Base-by-base conservation (phyloP, 176 grass and related monocot species). In the Coix lacrymajobi region DNA sequence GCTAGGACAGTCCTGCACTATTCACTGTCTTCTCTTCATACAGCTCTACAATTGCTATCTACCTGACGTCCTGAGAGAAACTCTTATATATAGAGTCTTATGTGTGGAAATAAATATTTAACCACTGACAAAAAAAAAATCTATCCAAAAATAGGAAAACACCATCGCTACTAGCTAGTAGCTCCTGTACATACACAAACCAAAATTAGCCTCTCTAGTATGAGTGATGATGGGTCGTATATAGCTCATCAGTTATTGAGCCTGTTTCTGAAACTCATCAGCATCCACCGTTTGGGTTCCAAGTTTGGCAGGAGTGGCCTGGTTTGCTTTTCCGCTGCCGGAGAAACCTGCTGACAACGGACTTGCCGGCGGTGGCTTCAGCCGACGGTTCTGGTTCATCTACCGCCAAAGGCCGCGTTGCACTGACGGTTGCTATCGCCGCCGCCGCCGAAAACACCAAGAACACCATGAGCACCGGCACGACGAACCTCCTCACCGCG, bases 271-370 rank as follows among this genome's bases (percentile, higher is more conserved):
- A 66, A 29, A 20, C 73, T 65, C 40, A n/a, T 82, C 79, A 57
- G 68, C 88, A 90, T 20, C 83, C 79, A 1, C 60, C 67, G 66
- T 86, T 90, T 11, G 88, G 84, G 79, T 41, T 68, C 17, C 46
- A 67, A 26, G 88, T 90, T 3, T 4, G 0, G 74, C 88, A 90
- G 1, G 83, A 90, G 46, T 78, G 79, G 6, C 60, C 17, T 61
- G 88, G 24, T 31, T 79, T 74, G 28, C 11, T 11, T 34, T 73
- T 66, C 33, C 56, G 73, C 19, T 67, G 79, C 34, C 79, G 29
- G 84, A 90, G 49, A 29, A 82, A 79, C 58, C 66, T 70, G 65
- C 29, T 8, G 79, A 83, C 67, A 8, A 86, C 66, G 37, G 64
- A 58, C 30, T 79, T 38, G n/a, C 79, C 79, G 37, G 66, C 65